Evolutionary conservation across 169 alveolate species (phyloP), one percentile per base, ranked within the genome.

Genomic region (Cryptosporidium baileyi): DNA sequence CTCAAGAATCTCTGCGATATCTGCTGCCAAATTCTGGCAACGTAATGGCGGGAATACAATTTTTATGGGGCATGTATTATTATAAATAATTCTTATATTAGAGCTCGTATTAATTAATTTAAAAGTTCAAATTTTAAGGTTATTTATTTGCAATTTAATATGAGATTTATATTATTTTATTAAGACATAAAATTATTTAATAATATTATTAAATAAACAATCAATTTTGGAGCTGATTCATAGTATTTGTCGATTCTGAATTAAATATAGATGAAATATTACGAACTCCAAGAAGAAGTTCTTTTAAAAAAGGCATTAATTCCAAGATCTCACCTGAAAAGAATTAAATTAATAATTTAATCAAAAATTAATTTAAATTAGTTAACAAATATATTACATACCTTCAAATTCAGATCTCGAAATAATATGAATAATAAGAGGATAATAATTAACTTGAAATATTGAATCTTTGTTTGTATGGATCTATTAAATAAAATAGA

Each of bases 21-120:
- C 49, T 47, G 7, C 57, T 65, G 81, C 81, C 81, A 65, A 65
- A 65, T 47, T 63, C 38, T 65, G 81, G 81, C 81, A 65, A 65
- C 81, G 81, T 65, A 65, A 65, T 44, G 81, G 81, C 81, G 81
- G 81, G 81, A 22, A n/a, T n/a, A n/a, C n/a, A n/a, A n/a, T 19
- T 36, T 43, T 62, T 5, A 43, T 15, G 24, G 45, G 63, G 63
- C 17, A 24, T 8, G 19, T 22, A 43, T 17, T n/a, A 1, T 43
- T 63, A 24, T 44, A 22, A 41, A 24, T 44, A 44, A 41, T n/a
- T 34, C n/a, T 34, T 34, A 22, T 38, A 3, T 5, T 26, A 32
- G 15, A 1, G 9, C 22, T 44, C 9, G 19, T 13, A 0, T 52
- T 52, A 11, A 11, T 0, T 9, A 11, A 11, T 11, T 43, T 43